These are phyloP conservation scores for Cladophialophora bantiana DNA, from an alignment of 2,329 filamentous ascomycete genomes.

Conservation along the genomic window DNA sequence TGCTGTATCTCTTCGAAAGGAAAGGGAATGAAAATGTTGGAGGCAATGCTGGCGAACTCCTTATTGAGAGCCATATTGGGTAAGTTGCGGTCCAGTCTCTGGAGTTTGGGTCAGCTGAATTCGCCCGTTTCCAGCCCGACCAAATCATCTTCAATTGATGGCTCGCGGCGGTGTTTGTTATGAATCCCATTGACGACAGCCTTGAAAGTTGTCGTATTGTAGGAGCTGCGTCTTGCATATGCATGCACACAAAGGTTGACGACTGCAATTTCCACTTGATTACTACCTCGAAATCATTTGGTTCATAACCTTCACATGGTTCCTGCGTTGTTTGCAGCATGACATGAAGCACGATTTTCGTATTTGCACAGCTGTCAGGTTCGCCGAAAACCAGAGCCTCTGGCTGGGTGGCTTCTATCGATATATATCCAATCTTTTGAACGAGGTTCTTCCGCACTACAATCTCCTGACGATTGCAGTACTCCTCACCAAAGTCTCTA, in stretches of 20 bases:
- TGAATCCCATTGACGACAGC: constrained; percentile 8
- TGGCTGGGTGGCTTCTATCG: neutral
- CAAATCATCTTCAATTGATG: constrained; percentile 18
- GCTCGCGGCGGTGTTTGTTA: neutral
- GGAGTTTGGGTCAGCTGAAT: neutral
- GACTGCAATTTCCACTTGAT: constrained; percentile 16
- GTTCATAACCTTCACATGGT: neutral
- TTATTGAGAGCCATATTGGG: constrained; percentile 14
- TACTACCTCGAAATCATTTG: neutral
- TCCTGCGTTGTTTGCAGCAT: neutral
- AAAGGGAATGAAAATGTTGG: constrained; percentile 17
- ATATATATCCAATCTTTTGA: neutral
- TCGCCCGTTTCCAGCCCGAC: constrained; percentile 9
- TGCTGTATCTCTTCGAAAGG: constrained; percentile 17
- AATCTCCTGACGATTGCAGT: neutral
- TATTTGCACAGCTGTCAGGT: neutral
- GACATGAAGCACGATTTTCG: neutral
- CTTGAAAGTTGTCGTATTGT: constrained; percentile 5
- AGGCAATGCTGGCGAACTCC: constrained; percentile 6
- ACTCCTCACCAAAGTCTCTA: neutral
- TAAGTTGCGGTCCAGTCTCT: constrained; percentile 14
- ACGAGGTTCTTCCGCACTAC: neutral
- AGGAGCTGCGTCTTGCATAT: constrained; percentile 3
- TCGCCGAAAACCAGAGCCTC: neutral
- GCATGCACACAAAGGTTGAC: constrained; percentile 19